Base-by-base conservation (phyloP, 1,284 basidiomycete genomes). In the Leccinum pseudoinsigne region DNA sequence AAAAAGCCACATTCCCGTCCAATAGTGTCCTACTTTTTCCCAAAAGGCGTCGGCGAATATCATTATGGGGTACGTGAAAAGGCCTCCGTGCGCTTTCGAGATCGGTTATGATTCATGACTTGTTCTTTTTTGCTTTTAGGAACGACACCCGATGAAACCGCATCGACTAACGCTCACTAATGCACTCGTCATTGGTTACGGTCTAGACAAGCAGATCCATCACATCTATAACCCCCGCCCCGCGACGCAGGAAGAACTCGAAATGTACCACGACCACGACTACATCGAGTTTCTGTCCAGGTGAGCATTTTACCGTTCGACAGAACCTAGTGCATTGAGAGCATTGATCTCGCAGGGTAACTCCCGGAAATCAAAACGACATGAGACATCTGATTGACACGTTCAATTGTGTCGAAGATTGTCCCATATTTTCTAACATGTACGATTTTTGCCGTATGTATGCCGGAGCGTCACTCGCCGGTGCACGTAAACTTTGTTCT, bases 101-200 rank as follows among this genome's bases (percentile, higher is more conserved):
- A 16, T 54, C 54, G 38, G 40, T 60, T 21, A 38, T 56, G 51
- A 40, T 40, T 16, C 38, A 40, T 40, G 38, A 63, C 38, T n/a
- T 23, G 4, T 11, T 26, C 50, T 23, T 38, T 28, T 18, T 56
- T 21, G n/a, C 47, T 50, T 50, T 12, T 74, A 96, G 92, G 95
- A 98, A 84, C 85, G 92, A 55, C 97, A 99, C 81, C 97, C 97
- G 3, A 99, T 99, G 97, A 97, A 98, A 74, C 97, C 97, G 2
- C 95, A 98, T 67, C 86, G 97, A 14, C 79, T 99, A 10, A 96
- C 95, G 3, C 78, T 99, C 57, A 98, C 97, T 7, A 99, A 99
- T 71, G 89, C 95, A 5, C 85, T 99, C 54, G 97, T 99, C 5
- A 86, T 97, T 74, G 97, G 95, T 0, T 99, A 99, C 72, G 97